Evolutionary conservation across 495 filamentous ascomycete genomes (phyloP).

Genomic region (Daldinia concentrica): DNA sequence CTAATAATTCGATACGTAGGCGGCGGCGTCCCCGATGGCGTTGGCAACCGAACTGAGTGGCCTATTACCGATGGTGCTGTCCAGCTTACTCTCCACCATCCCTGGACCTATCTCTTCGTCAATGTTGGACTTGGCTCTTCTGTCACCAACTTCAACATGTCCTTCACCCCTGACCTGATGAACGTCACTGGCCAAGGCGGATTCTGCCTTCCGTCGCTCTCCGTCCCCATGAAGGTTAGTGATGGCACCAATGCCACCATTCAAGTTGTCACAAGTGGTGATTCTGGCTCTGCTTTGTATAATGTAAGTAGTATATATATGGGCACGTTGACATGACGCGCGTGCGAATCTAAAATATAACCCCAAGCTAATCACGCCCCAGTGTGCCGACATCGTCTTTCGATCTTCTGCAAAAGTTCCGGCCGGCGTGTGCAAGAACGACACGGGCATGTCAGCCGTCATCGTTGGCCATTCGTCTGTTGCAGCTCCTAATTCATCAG

Average conservation of each 20-base stretch:
- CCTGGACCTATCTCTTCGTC: slow-evolving; percentile 66
- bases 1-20: slow-evolving; percentile 51
- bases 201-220: slow-evolving; percentile 64
- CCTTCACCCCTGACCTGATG: slow-evolving; percentile 58
- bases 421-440: slow-evolving; percentile 59
- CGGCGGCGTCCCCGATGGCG: slow-evolving; percentile 61
- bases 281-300: slow-evolving; percentile 63
- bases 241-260: slow-evolving; percentile 64
- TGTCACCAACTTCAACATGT: slow-evolving; percentile 67
- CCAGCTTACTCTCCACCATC: slow-evolving; percentile 61
- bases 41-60: slow-evolving; percentile 68
- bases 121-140: slow-evolving; percentile 66
- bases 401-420: slow-evolving; percentile 53
- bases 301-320: slow-evolving; percentile 60
- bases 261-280: slow-evolving; percentile 65
- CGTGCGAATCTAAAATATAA: slow-evolving; percentile 17
- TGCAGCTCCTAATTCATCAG: not conserved
- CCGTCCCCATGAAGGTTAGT: slow-evolving; percentile 53
- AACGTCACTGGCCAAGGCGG: slow-evolving; percentile 70
- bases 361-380: slow-evolving; percentile 3
- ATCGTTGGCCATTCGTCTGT: slow-evolving; percentile 23
- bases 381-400: slow-evolving; percentile 74
- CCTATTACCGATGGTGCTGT: slow-evolving; percentile 66
- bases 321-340: slow-evolving; percentile 19
- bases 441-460: slow-evolving; percentile 48